Base-by-base conservation (phyloP, 176 grass and related monocot genomes). In the Carex kokanica region DNA sequence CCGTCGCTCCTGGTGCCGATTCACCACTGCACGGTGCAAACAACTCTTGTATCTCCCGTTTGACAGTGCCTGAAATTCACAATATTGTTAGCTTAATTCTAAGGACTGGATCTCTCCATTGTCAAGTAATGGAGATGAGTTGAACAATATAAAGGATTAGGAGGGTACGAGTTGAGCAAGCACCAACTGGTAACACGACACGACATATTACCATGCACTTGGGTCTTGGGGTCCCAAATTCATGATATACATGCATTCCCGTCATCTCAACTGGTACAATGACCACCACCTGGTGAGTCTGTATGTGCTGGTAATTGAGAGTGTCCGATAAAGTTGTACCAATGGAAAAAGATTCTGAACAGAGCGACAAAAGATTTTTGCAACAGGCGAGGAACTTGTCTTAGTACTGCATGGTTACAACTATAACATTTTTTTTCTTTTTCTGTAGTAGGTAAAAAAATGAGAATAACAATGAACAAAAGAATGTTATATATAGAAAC, bases 31-130 rank as follows among this genome's bases (percentile, higher is more conserved):
- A 0, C 95, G 87, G 84, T 98, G 95, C 20, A 98, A 88, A 89
- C 95, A 98, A 87, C 95, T 98, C 89, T 90, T 95, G 79, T 93
- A 95, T 83, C 85, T 83, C 85, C 95, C 95, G 45, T 97, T 97
- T 4, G 92, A 97, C 81, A 97, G 67, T 0, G 94, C 94, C 94
- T 97, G 86, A 12, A 49, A 49, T 49, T 12, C 2, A 49, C 45
- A n/a, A n/a, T n/a, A 12, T 49, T 31, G 3, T 79, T 78, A 17
- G 12, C 8, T 49, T 45, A 45, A 45, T 45, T 49, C 45, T 49
- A 49, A 49, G 16, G 17, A 60, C 58, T 24, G 29, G 17, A 43
- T 10, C 60, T 15, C 55, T 80, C 78, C 55, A 80, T 79, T 60
- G 1, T 61, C 9, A 59, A 25, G 20, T 40, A 79, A 79, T 59